Evolutionary conservation across 2,329 filamentous ascomycete species (phyloP).

Genomic region (Xylaria polymorpha): DNA sequence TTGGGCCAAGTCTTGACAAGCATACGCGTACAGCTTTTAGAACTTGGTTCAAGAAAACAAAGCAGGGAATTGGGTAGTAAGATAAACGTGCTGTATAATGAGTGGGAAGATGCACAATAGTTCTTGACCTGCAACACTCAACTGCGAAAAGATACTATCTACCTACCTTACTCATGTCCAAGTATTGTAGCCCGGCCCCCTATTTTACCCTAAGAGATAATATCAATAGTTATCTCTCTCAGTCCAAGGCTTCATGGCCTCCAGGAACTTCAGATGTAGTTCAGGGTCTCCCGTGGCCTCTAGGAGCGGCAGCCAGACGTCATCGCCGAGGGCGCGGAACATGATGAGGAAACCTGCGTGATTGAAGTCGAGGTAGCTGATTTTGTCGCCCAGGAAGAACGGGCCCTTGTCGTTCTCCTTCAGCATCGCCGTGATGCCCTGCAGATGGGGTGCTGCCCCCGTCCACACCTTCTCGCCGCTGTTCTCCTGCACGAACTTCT

Average conservation of each 20-base stretch:
- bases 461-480: conserved; percentile 63
- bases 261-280: conserved; percentile 55
- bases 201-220: neutral
- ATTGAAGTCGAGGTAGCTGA: conserved; percentile 69
- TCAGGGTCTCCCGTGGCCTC: conserved; percentile 53
- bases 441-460: conserved; percentile 53
- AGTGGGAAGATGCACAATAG: neutral
- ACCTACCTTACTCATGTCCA: neutral
- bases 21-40: neutral
- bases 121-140: neutral
- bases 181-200: neutral
- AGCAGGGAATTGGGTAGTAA: neutral
- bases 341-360: conserved; percentile 60
- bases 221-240: conserved; percentile 54
- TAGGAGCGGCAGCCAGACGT: conserved; percentile 52
- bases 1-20: neutral
- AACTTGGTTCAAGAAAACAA: neutral
- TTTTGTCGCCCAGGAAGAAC: conserved; percentile 68
- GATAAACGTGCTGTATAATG: neutral
- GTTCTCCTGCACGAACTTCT: conserved; percentile 59
- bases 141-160: neutral
- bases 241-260: conserved; percentile 56
- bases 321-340: conserved; percentile 51
- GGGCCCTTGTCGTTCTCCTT: conserved; percentile 67
- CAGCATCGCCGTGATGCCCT: conserved; percentile 58